Conservation (phyloP, 106 monocot species). For the Triglochin maritima region DNA sequence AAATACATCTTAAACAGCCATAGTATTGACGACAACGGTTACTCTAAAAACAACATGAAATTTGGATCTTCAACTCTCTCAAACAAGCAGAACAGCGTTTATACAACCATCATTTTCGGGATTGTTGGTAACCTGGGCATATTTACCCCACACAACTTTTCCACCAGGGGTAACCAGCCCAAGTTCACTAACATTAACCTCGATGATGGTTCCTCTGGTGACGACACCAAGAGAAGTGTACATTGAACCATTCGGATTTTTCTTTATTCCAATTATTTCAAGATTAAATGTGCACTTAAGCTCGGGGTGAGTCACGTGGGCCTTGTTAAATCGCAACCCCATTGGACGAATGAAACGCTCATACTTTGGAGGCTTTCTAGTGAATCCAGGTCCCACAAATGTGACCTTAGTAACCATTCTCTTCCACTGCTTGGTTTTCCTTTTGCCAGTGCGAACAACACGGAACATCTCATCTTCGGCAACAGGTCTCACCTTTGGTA, state of each 20-base stretch:
- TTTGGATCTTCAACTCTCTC: background rate
- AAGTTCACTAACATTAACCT: conserved; percentile 99
- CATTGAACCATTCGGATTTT: conserved; percentile 91
- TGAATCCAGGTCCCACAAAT: conserved; percentile 81
- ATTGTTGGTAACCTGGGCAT: conserved; percentile 96
- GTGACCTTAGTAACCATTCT: conserved; percentile 97
- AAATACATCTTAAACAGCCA: too few relatives aligned
- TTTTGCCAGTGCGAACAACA: conserved; percentile 80
- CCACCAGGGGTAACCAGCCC: conserved; percentile 89
- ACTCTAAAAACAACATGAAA: too few relatives aligned
- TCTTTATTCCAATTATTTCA: conserved; percentile 92
- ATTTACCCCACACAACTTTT: conserved; percentile 99
- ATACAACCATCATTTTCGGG: conserved; percentile 98
- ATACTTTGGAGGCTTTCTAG: conserved; percentile 93
- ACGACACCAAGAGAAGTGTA: conserved; percentile 91
- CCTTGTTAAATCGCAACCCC: conserved; percentile 82
- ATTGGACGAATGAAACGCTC: conserved; percentile 87
- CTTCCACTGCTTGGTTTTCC: conserved; percentile 97
- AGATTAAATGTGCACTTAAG: conserved; percentile 96
- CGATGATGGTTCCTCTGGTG: conserved; percentile 87
- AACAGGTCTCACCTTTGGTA: conserved; percentile 83
- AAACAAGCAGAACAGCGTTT: conserved; percentile 58
- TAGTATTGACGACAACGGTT: too few relatives aligned
- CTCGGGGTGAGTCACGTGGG: conserved; percentile 94
- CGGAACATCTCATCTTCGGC: conserved; percentile 96